Evolutionary conservation across 1,284 basidiomycete species (phyloP), one percentile per base, ranked within the genome.

Genomic region (Vanrija humicola): DNA sequence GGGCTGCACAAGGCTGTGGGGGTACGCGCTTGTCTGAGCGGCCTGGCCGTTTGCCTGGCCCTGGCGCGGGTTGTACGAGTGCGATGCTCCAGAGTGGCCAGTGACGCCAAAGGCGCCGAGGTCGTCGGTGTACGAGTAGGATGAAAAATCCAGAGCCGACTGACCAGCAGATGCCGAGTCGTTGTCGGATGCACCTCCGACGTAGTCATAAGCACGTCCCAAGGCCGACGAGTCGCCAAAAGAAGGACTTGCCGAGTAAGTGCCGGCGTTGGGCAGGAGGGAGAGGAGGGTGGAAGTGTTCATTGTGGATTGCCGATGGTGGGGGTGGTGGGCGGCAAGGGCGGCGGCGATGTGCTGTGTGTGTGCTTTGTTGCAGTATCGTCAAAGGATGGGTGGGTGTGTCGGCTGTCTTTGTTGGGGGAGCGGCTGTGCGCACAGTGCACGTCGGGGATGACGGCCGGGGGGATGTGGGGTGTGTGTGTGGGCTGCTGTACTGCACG

Each of bases 211-310:
- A 16, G 42, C 23, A 21, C 52, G 48, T 5, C 51, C 47, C 34
- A 34, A 34, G 18, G 55, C 38, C 23, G 23, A 26, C 28, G 51
- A 50, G 28, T 61, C 59, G 21, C 50, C 50, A 16, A 58, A 45
- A 1, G 40, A 43, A 19, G 59, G 45, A 23, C 39, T 50, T n/a
- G 47, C 50, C 10, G 50, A 46, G 38, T 61, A 61, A 29, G 48
- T 51, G 42, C 54, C 50, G 10, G n/a, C 29, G 42, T 56, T 59
- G 40, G 57, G 61, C 16, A 62, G 38, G n/a, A 62, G 44, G 26
- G 57, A 59, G 29, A 62, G 52, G 7, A 61, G 52, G 8, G 53
- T 43, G 9, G 52, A 48, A 38, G 59, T 50, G 54, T 62, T 62
- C 60, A 62, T 62, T 23, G 21, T 23, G 21, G 18, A 4, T 53